Percentiles rank a stretch among this genome's conserved stretches.
phyloP scores from a whole-genome alignment of 139 green algal species.

The Chlorella sp. region DNA sequence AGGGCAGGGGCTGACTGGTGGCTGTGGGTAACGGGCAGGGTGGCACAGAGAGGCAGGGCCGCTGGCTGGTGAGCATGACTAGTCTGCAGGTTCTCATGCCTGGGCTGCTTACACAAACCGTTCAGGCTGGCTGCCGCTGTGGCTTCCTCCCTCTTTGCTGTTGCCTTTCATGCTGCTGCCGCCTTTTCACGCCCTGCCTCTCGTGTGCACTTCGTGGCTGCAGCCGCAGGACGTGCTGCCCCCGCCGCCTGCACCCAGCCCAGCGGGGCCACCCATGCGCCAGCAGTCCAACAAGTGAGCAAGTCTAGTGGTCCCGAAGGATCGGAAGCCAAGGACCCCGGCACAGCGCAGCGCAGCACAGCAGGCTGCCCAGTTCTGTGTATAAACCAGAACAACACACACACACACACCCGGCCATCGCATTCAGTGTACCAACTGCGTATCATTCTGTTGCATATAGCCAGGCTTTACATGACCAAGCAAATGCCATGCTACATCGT shows the following conservation, averaged over 20 bases:
- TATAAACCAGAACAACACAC: no score
- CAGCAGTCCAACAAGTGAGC: neutral
- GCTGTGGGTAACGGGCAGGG: neutral
- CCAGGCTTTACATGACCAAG: no score
- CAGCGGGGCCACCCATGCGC: neutral
- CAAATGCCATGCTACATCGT: no score
- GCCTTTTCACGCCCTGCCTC: neutral
- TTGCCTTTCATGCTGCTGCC: neutral
- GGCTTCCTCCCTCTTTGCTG: neutral
- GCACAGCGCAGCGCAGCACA: neutral
- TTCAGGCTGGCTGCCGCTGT: neutral
- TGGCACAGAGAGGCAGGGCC: no score
- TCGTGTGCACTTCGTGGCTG: neutral
- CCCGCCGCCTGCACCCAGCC: neutral
- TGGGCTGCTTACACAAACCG: no score
- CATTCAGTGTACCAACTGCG: no score
- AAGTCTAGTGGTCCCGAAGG: neutral
- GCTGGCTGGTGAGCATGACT: neutral
- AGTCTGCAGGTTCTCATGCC: neutral
- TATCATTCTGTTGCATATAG: no score
- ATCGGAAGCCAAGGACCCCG: neutral
- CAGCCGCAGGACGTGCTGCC: neutral
- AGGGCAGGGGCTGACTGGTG: neutral
- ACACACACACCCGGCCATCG: no score
- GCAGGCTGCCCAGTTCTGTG: neutral